These are phyloP conservation scores for Sphaerostilbella broomeana DNA, from an alignment of 2,329 filamentous ascomycete species.

Conservation along the genomic window DNA sequence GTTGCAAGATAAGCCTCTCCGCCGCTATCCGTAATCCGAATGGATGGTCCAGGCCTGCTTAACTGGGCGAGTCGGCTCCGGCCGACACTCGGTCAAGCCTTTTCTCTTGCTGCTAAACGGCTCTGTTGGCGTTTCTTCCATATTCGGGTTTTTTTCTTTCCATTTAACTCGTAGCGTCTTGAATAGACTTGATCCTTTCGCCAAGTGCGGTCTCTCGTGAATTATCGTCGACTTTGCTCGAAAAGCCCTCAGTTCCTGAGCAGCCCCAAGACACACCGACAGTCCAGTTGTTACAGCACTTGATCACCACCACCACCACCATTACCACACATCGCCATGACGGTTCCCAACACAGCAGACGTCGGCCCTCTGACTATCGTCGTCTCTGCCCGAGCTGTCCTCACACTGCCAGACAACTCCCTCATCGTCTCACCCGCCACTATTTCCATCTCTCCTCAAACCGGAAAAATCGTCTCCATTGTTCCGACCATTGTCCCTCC, in stretches of 20 bases:
- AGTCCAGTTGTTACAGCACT: no score
- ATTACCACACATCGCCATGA: conserved; percentile 27
- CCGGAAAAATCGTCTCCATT: conserved; percentile 79
- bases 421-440: conserved; percentile 71
- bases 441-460: conserved; percentile 66
- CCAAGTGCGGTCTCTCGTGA: no score
- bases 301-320: background rate
- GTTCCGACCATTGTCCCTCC: conserved; percentile 66
- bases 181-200: background rate
- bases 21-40: conserved; percentile 9
- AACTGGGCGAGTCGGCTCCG: conserved; percentile 4
- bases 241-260: no score
- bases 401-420: conserved; percentile 60
- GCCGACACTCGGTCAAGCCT: conserved; percentile 11
- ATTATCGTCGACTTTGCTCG: no score
- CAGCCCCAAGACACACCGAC: no score
- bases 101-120: background rate
- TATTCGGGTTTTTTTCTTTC: background rate
- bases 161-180: background rate
- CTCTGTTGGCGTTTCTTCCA: background rate
- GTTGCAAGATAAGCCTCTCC: conserved; percentile 10
- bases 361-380: conserved; percentile 58
- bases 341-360: conserved; percentile 21
- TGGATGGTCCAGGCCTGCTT: conserved; percentile 7
- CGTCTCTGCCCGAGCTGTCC: conserved; percentile 74